Evolutionary conservation across 2,329 filamentous ascomycete genomes (phyloP), one percentile per base, ranked within the genome.

Genomic region (Cordyceps sp.): DNA sequence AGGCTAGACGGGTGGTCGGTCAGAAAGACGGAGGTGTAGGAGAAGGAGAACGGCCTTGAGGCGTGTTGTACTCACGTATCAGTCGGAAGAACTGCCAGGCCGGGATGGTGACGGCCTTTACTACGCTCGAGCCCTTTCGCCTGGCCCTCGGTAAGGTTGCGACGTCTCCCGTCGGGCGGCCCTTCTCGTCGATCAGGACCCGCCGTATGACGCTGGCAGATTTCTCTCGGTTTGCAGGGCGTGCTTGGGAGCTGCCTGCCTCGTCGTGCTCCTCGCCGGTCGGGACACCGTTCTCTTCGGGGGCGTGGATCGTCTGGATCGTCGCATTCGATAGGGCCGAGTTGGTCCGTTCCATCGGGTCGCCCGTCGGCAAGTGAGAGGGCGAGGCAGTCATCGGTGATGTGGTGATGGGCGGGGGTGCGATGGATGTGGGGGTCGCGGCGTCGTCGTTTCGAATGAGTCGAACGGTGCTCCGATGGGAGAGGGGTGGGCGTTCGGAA

Each of bases 61-160:
- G n/a, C n/a, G n/a, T n/a, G n/a, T n/a, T n/a, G n/a, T n/a, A 33
- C 79, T 57, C 60, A 85, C 80, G 86, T 44, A 94, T 84, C 18
- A 96, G 61, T 46, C 81, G 84, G 57, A 94, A 96, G 48, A 96
- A 93, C 46, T 94, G 88, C 85, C 86, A 96, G 2, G 90, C 90
- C 24, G 88, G 88, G 61, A 96, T 93, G 36, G 88, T 77, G 12
- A 96, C 80, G 45, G 93, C 86, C 47, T 88, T 93, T 42, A 58
- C 63, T 35, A 64, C 61, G 2, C 58, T 63, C 10, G 66, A 68
- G 9, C 42, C 61, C 53, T 48, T 64, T 49, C 42, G 49, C 52
- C 45, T 59, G 52, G 42, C 55, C 50, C 50, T 59, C 38, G 59
- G 55, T 26, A 61, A 49, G 20, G 64, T 45, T 12, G 49, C 58